Base-by-base conservation (phyloP, 805 yeast genomes). In the Isabelozyma rhagii region DNA sequence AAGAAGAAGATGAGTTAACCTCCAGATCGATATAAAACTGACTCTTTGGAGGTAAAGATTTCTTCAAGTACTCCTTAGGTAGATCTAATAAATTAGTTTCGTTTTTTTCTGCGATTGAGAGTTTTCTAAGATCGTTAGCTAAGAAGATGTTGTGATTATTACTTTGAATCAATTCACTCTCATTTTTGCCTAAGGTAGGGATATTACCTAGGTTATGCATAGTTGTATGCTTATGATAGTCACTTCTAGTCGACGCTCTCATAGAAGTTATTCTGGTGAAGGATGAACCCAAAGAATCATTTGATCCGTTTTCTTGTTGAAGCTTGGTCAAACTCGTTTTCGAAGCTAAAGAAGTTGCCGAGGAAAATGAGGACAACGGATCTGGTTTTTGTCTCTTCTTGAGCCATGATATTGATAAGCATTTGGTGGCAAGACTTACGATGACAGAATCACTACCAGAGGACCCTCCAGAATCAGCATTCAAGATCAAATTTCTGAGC, bases 401-500 rank as follows among this genome's bases (percentile, higher is more conserved):
- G 10, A 73, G 51, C 73, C 75, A 73, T 3, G 69, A 55, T 6
- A 71, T 60, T 0, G 62, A 47, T 46, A 70, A 53, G 47, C 78
- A 72, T 46, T 65, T 63, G 5, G 56, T 48, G 1, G 78, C 72
- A 27, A 72, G 55, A 45, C 66, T 68, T 9, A 64, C 57, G 11
- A 72, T 65, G 9, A 53, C 54, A 21, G 55, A 61, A 6, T 62
- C 55, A 21, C 59, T 59, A 10, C 34, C 18, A 3, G 40, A 43
- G 4, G 49, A 14, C 18, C 39, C 21, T 10, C 42, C 44, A 14
- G 50, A 39, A 13, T 61, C 67, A 9, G 63, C 51, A 41, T 63
- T 66, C 5, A 62, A 57, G 13, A 73, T 64, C 9, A 89, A 67
- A 57, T 80, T 77, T 8, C 69, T 62, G 42, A 90, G 68, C 8